Conservation (phyloP, 2,329 filamentous ascomycete genomes). For the Sporothrix curviconia region DNA sequence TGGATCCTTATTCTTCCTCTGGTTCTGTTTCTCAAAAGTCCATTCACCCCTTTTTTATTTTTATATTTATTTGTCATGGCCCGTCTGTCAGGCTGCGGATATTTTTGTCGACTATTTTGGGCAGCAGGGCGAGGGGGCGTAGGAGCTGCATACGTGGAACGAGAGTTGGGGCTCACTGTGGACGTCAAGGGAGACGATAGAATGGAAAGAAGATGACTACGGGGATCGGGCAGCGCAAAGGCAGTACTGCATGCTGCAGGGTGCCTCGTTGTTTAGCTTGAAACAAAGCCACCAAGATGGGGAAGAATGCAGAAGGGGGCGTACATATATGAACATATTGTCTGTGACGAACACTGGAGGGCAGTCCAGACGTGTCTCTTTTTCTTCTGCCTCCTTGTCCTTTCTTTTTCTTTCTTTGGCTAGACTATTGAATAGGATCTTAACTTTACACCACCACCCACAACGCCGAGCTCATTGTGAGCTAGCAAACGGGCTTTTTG, state of each 20-base stretch:
- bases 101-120: neutral
- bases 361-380: too few relatives aligned
- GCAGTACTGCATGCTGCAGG: neutral
- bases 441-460: too few relatives aligned
- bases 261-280: neutral
- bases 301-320: too few relatives aligned
- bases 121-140: slow-evolving; percentile 1
- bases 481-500: neutral
- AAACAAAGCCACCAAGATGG: neutral
- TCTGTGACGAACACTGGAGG: too few relatives aligned
- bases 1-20: neutral
- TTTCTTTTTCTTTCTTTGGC: too few relatives aligned
- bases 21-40: neutral
- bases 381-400: too few relatives aligned
- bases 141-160: neutral
- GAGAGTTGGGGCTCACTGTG: too few relatives aligned
- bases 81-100: neutral
- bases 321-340: too few relatives aligned
- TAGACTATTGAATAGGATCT: too few relatives aligned
- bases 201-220: too few relatives aligned
- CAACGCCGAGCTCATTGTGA: too few relatives aligned
- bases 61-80: neutral
- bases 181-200: too few relatives aligned
- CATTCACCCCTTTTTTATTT: neutral
- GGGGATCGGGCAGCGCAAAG: neutral